Evolutionary conservation across 495 filamentous ascomycete genomes (phyloP).

Genomic region (Podospora pseudopauciseta): DNA sequence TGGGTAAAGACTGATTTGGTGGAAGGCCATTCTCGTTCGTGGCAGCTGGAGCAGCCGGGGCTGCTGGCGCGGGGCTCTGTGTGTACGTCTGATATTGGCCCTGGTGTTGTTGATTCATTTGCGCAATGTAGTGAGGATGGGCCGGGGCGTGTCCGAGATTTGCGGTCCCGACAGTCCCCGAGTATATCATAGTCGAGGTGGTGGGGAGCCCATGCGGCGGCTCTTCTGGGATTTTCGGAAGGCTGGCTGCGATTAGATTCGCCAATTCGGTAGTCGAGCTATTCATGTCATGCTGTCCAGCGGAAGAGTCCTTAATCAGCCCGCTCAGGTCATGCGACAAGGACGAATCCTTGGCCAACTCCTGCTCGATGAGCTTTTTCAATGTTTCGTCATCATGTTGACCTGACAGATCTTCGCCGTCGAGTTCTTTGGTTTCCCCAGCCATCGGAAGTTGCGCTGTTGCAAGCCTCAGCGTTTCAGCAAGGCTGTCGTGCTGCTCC

Average conservation of each 20-base stretch:
- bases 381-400: constrained; percentile 20
- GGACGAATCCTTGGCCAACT: constrained; percentile 16
- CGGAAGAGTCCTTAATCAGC: constrained; percentile 11
- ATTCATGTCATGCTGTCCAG: constrained; percentile 7
- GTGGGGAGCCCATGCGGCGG: constrained; percentile 20
- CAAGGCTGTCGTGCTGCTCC: constrained; percentile 35
- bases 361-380: constrained; percentile 28
- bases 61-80: constrained; percentile 10
- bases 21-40: constrained; percentile 36
- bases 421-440: constrained; percentile 11
- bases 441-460: constrained; percentile 19
- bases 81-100: constrained; percentile 25
- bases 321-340: neutral
- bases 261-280: constrained; percentile 24
- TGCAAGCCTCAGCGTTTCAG: constrained; percentile 26
- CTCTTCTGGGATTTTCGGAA: constrained; percentile 18
- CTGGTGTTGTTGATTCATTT: constrained; percentile 19
- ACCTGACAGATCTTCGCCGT: constrained; percentile 4
- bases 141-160: neutral
- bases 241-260: constrained; percentile 26
- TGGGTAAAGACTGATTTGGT: constrained; percentile 72
- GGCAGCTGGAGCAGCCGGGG: constrained; percentile 1
- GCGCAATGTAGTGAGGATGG: constrained; percentile 23
- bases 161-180: constrained; percentile 10
- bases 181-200: constrained; percentile 11